Conservation (phyloP, 140 eudicot genomes). For the Flaveria floridana region DNA sequence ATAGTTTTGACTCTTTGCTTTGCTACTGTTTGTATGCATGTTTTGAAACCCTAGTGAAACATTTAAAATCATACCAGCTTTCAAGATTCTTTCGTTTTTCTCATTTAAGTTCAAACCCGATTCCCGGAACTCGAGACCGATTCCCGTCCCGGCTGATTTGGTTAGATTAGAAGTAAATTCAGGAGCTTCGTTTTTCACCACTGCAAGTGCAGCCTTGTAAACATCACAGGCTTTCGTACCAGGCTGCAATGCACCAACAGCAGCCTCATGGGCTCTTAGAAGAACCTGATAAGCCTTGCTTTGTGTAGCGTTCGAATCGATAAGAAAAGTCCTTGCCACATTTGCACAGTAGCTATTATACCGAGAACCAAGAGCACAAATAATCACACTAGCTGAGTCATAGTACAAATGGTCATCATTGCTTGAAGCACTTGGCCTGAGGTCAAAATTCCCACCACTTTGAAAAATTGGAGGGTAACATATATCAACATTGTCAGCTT, state of each 20-base stretch:
- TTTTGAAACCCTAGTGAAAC: conserved; percentile 46
- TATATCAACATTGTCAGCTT: conserved; percentile 52
- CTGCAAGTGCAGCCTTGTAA: conserved; percentile 42
- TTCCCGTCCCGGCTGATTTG: conserved; percentile 48
- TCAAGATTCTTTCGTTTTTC: conserved; percentile 37
- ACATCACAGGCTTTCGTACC: conserved; percentile 37
- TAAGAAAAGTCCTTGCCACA: conserved; percentile 40
- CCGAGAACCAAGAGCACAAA: conserved; percentile 43
- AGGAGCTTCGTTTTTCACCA: conserved; percentile 41
- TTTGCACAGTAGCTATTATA: conserved; percentile 46
- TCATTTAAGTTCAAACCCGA: conserved; percentile 38
- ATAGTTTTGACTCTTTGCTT: conserved; percentile 41
- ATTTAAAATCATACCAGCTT: conserved; percentile 43
- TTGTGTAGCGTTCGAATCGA: conserved; percentile 39
- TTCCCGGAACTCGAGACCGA: conserved; percentile 52
- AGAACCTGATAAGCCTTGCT: conserved; percentile 51
- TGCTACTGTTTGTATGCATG: conserved; percentile 36
- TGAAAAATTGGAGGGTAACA: conserved; percentile 53
- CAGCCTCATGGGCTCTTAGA: conserved; percentile 47
- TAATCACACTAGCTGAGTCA: conserved; percentile 47
- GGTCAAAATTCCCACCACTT: conserved; percentile 48
- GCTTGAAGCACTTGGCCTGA: conserved; percentile 43
- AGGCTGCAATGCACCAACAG: conserved; percentile 37
- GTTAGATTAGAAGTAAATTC: conserved; percentile 37
- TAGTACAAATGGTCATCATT: conserved; percentile 44